Base-by-base conservation (phyloP, 768 basidiomycete species). In the Mrakia blollopis region DNA sequence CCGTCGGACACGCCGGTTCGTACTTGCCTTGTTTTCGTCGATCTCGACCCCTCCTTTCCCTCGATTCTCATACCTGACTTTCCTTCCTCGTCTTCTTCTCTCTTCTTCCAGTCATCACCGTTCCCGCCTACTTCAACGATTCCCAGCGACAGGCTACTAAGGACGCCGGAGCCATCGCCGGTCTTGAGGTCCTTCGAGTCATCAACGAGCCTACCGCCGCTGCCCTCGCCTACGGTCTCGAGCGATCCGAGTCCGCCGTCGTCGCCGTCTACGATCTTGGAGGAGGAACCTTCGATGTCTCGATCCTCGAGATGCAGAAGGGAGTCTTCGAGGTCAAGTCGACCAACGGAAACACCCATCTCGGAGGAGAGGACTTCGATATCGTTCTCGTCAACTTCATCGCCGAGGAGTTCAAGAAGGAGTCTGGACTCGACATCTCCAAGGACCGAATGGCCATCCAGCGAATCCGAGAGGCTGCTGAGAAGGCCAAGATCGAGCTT, bases 321-420 rank as follows among this genome's bases (percentile, higher is more conserved):
- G 97, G 96, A 81, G 95, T 99, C 14, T 99, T 98, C 84, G 97
- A 98, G 85, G 97, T 99, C 83, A 99, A 98, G 87, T 98, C 97
- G 0, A 99, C 97, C 74, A 98, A 98, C 83, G 97, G 97, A 83
- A 96, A 99, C 85, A 98, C 97, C 23, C 97, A 99, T 83, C 89
- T 99, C 76, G 97, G 93, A 60, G 91, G 91, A 83, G 97, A 99
- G 85, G 97, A 98, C 85, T 98, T 98, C 82, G 97, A 98, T 82
- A 90, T 96, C 75, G 85, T 89, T 54, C 89, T 98, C 61, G 91
- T 98, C 79, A 89, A 95, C 79, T 85, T 92, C 85, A 87, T 99
- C 82, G 84, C 98, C 65, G 86, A 87, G 76, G 91, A 94, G 84
- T 98, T 98, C 91, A 93, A 97, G 89, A 95, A 94, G 86, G 91